Evolutionary conservation across 768 basidiomycete genomes (phyloP), one percentile per base, ranked within the genome.

Genomic region (Suillus weaverae): DNA sequence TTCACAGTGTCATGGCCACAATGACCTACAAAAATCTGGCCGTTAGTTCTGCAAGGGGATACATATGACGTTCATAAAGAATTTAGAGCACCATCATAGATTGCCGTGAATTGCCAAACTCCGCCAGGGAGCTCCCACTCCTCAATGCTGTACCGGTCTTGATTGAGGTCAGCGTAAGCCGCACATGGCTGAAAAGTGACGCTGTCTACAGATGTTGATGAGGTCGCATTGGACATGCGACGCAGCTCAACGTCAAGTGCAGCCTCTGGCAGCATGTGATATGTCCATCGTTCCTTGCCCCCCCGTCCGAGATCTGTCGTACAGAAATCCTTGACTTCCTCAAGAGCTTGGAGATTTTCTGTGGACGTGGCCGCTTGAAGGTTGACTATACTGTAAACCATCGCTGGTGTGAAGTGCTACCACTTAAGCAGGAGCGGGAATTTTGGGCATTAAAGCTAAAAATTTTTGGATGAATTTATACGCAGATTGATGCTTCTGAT

Each of bases 291-390:
- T 39, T 81, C 80, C 61, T 74, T 77, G 38, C 84, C 85, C 9
- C 82, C 79, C 53, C 79, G 80, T 67, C 85, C 85, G 70, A 86
- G 81, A 71, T 86, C 84, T 7, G 85, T 86, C 22, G 74, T 77
- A 18, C 75, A 77, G 68, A 86, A 85, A 68, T 85, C 73, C 67
- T 80, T 82, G 60, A 86, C 85, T 69, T 86, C 85, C 44, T 82
- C 78, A 63, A 86, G 73, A 9, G 85, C 84, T 50, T 78, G 80
- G 36, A 81, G 78, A 65, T 83, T 77, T 61, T 86, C 85, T 5
- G 78, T 72, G 53, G 81, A 79, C 20, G 77, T 81, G 18, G 84
- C 83, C 10, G 80, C 76, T 54, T 79, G 72, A 61, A 86, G 78
- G 48, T 79, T 73, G 62, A 86, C 77, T 66, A 81, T 73, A 68